Percentiles rank a stretch among this genome's conserved stretches.
Conservation (phyloP, 106 monocot genomes). For the Acanthochlamys bracteata region DNA sequence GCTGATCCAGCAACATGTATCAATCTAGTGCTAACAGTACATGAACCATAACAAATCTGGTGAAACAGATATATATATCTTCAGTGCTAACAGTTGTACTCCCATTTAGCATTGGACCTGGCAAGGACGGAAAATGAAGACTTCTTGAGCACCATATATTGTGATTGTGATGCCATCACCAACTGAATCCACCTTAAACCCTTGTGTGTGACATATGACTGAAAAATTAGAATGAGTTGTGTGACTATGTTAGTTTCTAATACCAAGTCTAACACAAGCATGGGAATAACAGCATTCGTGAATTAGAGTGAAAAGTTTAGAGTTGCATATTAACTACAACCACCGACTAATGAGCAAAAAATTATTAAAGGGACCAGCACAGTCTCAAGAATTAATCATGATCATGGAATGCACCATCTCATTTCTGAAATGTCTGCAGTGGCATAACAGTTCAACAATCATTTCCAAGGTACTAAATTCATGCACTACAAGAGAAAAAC, state of each 20-base stretch:
- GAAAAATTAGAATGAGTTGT: constrained; percentile 15
- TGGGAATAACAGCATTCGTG: too few relatives aligned
- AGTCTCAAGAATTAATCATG: too few relatives aligned
- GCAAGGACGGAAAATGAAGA: constrained; percentile 48
- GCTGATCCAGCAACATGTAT: constrained; percentile 41
- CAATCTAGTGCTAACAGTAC: constrained; percentile 39
- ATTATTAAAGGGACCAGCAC: too few relatives aligned
- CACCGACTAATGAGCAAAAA: too few relatives aligned
- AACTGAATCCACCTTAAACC: constrained; percentile 41
- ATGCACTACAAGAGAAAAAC: too few relatives aligned
- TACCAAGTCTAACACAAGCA: neutral
- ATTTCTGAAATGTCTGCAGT: too few relatives aligned
- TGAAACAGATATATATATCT: constrained; percentile 14
- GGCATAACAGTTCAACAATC: too few relatives aligned
- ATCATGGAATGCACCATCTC: too few relatives aligned
- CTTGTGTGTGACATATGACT: constrained; percentile 50
- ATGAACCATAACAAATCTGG: constrained; percentile 23
- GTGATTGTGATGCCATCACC: constrained; percentile 60
- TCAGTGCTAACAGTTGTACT: constrained; percentile 12
- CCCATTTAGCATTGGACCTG: constrained; percentile 23
- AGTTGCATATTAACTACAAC: too few relatives aligned
- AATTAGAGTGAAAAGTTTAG: too few relatives aligned
- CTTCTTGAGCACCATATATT: constrained; percentile 43
- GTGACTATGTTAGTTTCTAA: too few relatives aligned
- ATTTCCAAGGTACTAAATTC: too few relatives aligned